Conservation (phyloP, 805 yeast genomes). For the Lipomyces spencermartinsiae region DNA sequence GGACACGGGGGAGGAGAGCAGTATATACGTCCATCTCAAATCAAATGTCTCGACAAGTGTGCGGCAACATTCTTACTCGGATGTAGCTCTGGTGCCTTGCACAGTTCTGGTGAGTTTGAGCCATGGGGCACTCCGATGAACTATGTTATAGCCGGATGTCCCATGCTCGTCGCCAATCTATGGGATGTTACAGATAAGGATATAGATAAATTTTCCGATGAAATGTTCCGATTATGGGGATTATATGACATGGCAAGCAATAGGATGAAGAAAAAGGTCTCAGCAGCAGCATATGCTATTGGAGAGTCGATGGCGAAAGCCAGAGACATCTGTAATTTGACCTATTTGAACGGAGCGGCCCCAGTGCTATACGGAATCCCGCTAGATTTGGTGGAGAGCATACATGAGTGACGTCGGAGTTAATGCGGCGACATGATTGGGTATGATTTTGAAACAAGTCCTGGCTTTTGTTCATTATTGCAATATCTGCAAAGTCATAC, state of each 20-base stretch:
- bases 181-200: conserved; percentile 99
- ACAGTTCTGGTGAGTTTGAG: conserved; percentile 62
- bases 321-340: conserved; percentile 70
- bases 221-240: conserved; percentile 72
- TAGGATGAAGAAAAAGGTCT: conserved; percentile 32
- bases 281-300: conserved; percentile 46
- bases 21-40: conserved; percentile 62
- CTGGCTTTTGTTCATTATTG: no score
- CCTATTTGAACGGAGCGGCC: conserved; percentile 87
- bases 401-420: background rate
- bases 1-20: conserved; percentile 99
- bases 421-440: background rate
- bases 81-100: conserved; percentile 82
- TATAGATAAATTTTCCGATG: conserved; percentile 75
- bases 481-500: no score
- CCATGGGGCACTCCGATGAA: conserved; percentile 79
- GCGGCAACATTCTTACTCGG: conserved; percentile 69
- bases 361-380: conserved; percentile 93
- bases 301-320: conserved; percentile 66
- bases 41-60: conserved; percentile 53
- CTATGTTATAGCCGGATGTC: conserved; percentile 80
- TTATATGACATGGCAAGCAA: conserved; percentile 46
- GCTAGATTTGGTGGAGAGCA: conserved; percentile 20
- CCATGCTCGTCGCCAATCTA: conserved; percentile 80
- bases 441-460: background rate